Percentiles rank a stretch among this genome's conserved stretches.
Evolutionary conservation across 176 grass and related monocot genomes (phyloP).

Genomic region (Typha latifolia): DNA sequence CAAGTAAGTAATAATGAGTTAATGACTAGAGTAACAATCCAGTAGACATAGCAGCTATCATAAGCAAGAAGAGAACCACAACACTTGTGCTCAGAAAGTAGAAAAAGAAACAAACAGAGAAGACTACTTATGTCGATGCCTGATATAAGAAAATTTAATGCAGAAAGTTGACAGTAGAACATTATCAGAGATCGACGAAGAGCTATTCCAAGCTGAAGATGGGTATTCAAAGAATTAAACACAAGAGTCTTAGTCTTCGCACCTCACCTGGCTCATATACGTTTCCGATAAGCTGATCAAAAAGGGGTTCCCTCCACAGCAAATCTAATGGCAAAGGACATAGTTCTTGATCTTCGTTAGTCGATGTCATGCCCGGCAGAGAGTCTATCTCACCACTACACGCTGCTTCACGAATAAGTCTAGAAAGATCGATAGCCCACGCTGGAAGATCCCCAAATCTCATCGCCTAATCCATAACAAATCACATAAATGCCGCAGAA

Average conservation of each 20-base stretch:
- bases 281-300: slow-evolving; percentile 85
- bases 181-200: not conserved
- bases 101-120: no score
- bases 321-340: slow-evolving; percentile 67
- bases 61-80: no score
- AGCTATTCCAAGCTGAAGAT: not conserved
- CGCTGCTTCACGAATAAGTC: slow-evolving; percentile 43
- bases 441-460: slow-evolving; percentile 80
- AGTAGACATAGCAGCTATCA: no score
- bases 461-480: slow-evolving; percentile 46
- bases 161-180: not conserved
- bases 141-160: not conserved
- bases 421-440: slow-evolving; percentile 57
- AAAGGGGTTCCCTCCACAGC: slow-evolving; percentile 69
- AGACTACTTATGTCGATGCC: no score
- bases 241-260: slow-evolving; percentile 23
- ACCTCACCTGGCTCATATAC: slow-evolving; percentile 94
- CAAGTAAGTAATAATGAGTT: no score
- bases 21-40: no score
- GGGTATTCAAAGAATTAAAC: not conserved
- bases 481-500: not conserved
- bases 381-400: slow-evolving; percentile 32
- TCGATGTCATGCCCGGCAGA: slow-evolving; percentile 6
- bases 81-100: no score
- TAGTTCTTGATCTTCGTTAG: slow-evolving; percentile 33